Conservation (phyloP, 2,329 filamentous ascomycete genomes). For the Nigrograna mackinnonii region DNA sequence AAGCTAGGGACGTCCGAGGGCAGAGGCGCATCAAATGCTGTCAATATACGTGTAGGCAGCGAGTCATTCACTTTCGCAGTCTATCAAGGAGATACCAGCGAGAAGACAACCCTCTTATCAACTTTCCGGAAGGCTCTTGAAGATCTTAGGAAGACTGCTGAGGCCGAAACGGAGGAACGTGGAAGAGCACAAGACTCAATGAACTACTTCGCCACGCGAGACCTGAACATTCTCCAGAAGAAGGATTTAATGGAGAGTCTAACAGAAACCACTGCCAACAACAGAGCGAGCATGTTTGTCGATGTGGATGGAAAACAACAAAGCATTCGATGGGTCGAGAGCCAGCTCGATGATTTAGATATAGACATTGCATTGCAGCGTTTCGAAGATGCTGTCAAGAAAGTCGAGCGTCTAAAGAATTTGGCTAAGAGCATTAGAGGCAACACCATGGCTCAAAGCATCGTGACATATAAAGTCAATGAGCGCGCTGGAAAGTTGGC, state of each 20-base stretch:
- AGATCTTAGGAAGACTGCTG: constrained; percentile 81
- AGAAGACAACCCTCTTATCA: constrained; percentile 80
- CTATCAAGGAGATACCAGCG: constrained; percentile 75
- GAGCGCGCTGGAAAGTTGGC: constrained; percentile 80
- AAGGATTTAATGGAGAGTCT: constrained; percentile 78
- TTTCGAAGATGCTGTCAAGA: constrained; percentile 81
- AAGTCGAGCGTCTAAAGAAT: constrained; percentile 82
- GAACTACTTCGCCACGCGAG: constrained; percentile 81
- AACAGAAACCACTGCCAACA: constrained; percentile 69
- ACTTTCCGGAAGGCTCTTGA: constrained; percentile 93
- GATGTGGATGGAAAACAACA: constrained; percentile 97
- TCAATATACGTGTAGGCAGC: constrained; percentile 86
- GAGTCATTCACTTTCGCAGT: constrained; percentile 96
- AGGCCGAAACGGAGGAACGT: constrained; percentile 84
- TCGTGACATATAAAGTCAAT: constrained; percentile 89
- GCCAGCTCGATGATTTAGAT: constrained; percentile 92
- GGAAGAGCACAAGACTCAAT: constrained; percentile 84
- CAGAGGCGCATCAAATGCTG: constrained; percentile 77
- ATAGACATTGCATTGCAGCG: constrained; percentile 92
- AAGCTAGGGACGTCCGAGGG: constrained; percentile 42
- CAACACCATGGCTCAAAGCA: constrained; percentile 85
- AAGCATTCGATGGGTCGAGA: constrained; percentile 93
- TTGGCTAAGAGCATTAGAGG: constrained; percentile 80
- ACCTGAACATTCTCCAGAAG: constrained; percentile 76
- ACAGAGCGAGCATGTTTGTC: constrained; percentile 75